Evolutionary conservation across 805 yeast genomes (phyloP), one percentile per base, ranked within the genome.

Genomic region (Starmerella ratchasimensis): DNA sequence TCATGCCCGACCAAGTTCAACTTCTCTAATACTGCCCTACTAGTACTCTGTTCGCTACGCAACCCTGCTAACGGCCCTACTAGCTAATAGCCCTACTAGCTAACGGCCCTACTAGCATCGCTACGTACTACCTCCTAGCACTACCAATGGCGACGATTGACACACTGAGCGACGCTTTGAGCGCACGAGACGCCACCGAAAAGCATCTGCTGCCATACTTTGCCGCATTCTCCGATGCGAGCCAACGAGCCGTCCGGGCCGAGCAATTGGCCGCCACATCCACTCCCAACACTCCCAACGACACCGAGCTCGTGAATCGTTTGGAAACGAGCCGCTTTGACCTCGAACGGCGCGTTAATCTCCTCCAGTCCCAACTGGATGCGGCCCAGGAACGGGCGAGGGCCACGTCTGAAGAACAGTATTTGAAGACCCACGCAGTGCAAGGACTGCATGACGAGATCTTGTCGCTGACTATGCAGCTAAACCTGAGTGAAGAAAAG

Each of bases 401-500:
- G 5, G 44, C 45, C 16, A 34, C 45, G 37, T 36, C 45, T 9
- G 55, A 51, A 31, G 54, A 50, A 34, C 48, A 50, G 36, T 47
- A 48, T 37, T 22, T 65, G 20, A 75, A 74, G 54, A 67, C 73
- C 36, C 67, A 67, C 46, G 66, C 75, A 4, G 65, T 74, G 15
- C 80, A 72, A 42, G 59, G 67, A 23, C 55, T 76, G 30, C 76
- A 76, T 42, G 86, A 81, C 50, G 90, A 80, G 49, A 60, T 76
- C 21, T 61, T 80, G 15, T 67, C 75, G 1, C 50, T 65, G 42
- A 69, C 72, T 36, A 73, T 81, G 28, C 84, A 77, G 50, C 60
- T 62, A 25, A 71, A 69, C 41, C 63, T 72, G 13, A 48, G 55
- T 23, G 64, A 61, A 19, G 66, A 46, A 23, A 43, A 34, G 19